Conservation (phyloP, 805 yeast species). For the Metschnikowia dekortorum region DNA sequence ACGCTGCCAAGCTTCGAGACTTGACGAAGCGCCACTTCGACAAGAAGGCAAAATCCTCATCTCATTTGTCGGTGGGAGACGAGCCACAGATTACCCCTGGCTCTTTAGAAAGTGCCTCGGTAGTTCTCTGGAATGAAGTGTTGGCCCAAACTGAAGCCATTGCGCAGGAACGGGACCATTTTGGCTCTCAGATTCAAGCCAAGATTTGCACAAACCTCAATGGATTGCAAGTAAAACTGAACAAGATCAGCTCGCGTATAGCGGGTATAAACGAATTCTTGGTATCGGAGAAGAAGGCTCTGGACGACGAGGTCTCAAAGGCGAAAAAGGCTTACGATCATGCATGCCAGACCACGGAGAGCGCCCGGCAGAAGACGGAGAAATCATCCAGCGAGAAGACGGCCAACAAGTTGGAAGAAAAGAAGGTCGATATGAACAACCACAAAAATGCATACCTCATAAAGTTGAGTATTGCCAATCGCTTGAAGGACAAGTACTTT, state of each 20-base stretch:
- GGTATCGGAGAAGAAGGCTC: conserved; percentile 40
- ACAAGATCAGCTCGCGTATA: conserved; percentile 51
- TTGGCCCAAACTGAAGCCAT: conserved; percentile 77
- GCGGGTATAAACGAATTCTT: conserved; percentile 58
- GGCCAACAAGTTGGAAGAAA: conserved; percentile 52
- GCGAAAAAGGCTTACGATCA: conserved; percentile 77
- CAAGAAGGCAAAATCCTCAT: conserved; percentile 66
- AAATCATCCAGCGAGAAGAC: conserved; percentile 48
- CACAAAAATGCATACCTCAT: conserved; percentile 83
- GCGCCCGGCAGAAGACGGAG: conserved; percentile 69
- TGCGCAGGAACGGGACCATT: conserved; percentile 58
- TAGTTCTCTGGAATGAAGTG: conserved; percentile 88
- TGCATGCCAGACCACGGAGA: conserved; percentile 75
- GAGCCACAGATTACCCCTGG: conserved; percentile 92
- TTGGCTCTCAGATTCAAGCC: conserved; percentile 55
- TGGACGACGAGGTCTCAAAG: conserved; percentile 55
- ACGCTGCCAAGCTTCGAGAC: conserved; percentile 60
- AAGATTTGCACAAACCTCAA: conserved; percentile 60
- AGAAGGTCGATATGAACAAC: conserved; percentile 76
- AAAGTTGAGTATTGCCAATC: conserved; percentile 76
- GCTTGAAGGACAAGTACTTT: conserved; percentile 87
- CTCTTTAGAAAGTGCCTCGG: conserved; percentile 78
- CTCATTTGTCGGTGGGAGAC: conserved; percentile 81
- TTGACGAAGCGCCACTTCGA: conserved; percentile 67
- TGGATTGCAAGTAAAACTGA: conserved; percentile 50